Percentiles rank a stretch among this genome's conserved stretches.
Conservation (phyloP, 257 asterid species). For the Fraxinus excelsior region DNA sequence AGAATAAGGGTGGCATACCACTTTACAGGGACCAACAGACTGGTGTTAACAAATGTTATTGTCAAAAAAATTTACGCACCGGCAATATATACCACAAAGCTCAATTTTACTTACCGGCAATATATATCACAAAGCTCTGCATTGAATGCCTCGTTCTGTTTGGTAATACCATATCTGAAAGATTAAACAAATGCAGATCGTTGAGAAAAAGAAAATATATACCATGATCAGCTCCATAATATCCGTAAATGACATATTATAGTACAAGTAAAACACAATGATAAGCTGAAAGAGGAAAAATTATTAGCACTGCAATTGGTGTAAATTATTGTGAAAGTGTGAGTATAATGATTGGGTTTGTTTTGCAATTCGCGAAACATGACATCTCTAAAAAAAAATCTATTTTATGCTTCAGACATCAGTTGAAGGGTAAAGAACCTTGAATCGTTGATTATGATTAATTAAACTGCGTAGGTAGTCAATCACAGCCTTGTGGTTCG, state of each 20-base stretch:
- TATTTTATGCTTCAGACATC: no score
- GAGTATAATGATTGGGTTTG: no score
- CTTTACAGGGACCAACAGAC: constrained; percentile 20
- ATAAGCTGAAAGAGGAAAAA: not conserved
- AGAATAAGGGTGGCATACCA: not conserved
- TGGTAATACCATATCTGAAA: constrained; percentile 88
- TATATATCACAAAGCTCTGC: constrained; percentile 92
- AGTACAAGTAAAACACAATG: not conserved
- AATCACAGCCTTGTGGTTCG: no score
- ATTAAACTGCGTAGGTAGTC: no score
- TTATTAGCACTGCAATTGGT: not conserved
- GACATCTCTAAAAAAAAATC: no score
- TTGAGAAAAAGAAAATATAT: constrained; percentile 1
- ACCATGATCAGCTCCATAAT: not conserved
- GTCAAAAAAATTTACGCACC: constrained; percentile 42
- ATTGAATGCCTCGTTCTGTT: constrained; percentile 80
- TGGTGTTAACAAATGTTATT: not conserved
- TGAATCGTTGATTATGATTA: no score
- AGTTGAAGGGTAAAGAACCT: no score
- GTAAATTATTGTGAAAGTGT: no score
- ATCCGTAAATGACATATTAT: not conserved
- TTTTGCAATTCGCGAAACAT: no score
- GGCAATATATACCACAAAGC: constrained; percentile 86
- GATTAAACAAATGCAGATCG: constrained; percentile 20
- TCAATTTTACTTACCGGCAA: constrained; percentile 70